A percentile compares a stretch with the other conserved stretches of the same genome.
phyloP scores from a whole-genome alignment of 495 filamentous ascomycete genomes.

The Delitschia confertaspora region DNA sequence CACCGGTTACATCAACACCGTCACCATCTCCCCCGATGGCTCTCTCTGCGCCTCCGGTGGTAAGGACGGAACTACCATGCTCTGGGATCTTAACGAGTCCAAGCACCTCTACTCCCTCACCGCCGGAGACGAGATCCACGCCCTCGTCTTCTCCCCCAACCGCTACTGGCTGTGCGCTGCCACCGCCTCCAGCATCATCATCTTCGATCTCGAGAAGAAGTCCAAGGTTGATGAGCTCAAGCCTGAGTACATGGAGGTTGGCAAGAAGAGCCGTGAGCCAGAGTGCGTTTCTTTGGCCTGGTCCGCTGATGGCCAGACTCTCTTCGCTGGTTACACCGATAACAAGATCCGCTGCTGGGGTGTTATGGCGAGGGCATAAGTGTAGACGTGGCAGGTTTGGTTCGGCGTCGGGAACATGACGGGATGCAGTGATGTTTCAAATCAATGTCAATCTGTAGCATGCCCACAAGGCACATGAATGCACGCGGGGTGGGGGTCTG shows the following conservation, averaged over 20 bases:
- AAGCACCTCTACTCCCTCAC: slow-evolving; percentile 99
- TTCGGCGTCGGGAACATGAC: slow-evolving; percentile 1
- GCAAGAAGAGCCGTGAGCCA: slow-evolving; percentile 98
- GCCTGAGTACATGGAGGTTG: slow-evolving; percentile 91
- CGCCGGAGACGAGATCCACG: slow-evolving; percentile 99
- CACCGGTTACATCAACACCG: slow-evolving; percentile 99
- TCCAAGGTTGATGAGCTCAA: slow-evolving; percentile 99
- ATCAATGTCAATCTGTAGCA: slow-evolving; percentile 18
- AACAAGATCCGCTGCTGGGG: slow-evolving; percentile 99
- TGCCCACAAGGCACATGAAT: slow-evolving; percentile 8
- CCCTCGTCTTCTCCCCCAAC: slow-evolving; percentile 99
- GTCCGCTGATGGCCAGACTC: slow-evolving; percentile 94
- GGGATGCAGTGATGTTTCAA: slow-evolving; percentile 20
- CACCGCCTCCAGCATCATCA: slow-evolving; percentile 94
- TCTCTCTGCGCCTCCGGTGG: slow-evolving; percentile 98
- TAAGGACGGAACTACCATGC: slow-evolving; percentile 99
- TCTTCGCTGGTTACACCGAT: slow-evolving; percentile 99
- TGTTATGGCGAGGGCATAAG: slow-evolving; percentile 62
- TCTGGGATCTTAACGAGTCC: slow-evolving; percentile 99
- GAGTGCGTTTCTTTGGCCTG: slow-evolving; percentile 97
- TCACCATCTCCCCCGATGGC: slow-evolving; percentile 99
- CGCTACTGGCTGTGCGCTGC: slow-evolving; percentile 99
- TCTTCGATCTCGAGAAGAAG: slow-evolving; percentile 99
- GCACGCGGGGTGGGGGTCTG: not conserved
- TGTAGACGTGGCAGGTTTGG: not conserved